phyloP scores from a whole-genome alignment of 345 rosid species.

The Euphorbia lathyris region DNA sequence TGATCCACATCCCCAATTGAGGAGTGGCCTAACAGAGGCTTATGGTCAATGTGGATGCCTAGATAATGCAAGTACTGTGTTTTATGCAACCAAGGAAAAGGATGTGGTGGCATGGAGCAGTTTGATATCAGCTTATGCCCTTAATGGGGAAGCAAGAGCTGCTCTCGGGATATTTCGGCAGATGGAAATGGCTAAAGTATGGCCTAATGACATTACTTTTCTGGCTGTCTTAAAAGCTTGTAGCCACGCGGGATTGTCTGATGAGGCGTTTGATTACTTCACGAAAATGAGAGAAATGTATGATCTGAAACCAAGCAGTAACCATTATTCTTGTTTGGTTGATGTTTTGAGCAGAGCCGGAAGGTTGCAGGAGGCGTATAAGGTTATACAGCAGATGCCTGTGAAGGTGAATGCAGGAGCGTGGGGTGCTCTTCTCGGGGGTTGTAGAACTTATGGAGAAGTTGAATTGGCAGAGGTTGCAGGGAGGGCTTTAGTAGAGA shows the following conservation, averaged over 20 bases:
- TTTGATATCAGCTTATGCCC: constrained; percentile 59
- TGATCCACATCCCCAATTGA: constrained; percentile 44
- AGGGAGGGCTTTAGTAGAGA: constrained; percentile 44
- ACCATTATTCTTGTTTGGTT: constrained; percentile 62
- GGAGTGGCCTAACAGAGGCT: constrained; percentile 55
- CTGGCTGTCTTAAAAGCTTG: constrained; percentile 63
- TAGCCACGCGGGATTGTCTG: constrained; percentile 60
- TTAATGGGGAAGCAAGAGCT: constrained; percentile 51
- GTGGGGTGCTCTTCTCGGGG: constrained; percentile 67
- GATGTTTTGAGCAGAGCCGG: constrained; percentile 62
- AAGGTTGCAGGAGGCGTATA: constrained; percentile 49
- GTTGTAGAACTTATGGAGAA: constrained; percentile 55
- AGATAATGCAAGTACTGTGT: constrained; percentile 33
- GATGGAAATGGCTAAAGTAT: constrained; percentile 48
- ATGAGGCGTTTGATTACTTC: constrained; percentile 47
- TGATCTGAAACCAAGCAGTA: constrained; percentile 40
- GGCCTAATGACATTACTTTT: constrained; percentile 57
- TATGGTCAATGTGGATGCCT: constrained; percentile 57
- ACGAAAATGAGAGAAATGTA: constrained; percentile 37
- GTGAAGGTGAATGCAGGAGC: constrained; percentile 50
- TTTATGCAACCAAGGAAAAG: constrained; percentile 35
- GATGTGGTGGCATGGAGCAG: constrained; percentile 73
- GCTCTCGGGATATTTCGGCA: constrained; percentile 47
- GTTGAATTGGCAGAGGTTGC: constrained; percentile 62
- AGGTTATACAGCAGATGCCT: constrained; percentile 47